Conservation (phyloP, 169 alveolate species). For the Plasmodium vinckei region DNA sequence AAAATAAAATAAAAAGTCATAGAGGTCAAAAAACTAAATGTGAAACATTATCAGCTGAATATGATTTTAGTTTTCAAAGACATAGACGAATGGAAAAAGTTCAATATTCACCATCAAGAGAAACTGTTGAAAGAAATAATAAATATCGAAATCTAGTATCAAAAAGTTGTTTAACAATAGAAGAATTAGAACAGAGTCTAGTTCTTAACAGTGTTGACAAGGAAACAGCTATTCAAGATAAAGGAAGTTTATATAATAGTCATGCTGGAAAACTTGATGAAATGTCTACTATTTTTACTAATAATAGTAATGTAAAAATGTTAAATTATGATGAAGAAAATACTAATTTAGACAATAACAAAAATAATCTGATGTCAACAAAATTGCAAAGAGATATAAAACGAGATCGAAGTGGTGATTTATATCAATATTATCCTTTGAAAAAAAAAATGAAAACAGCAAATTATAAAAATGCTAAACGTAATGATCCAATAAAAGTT, state of each 20-base stretch:
- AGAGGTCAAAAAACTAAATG: conserved; percentile 16
- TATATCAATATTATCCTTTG: background rate
- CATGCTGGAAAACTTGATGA: too few species aligned
- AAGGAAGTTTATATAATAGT: too few species aligned
- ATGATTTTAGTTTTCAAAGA: conserved; percentile 65
- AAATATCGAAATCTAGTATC: conserved; percentile 17
- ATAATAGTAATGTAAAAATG: too few species aligned
- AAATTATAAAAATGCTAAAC: background rate
- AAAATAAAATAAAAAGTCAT: conserved; percentile 12
- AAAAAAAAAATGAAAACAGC: conserved; percentile 17
- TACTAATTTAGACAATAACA: too few species aligned
- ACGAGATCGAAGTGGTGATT: conserved; percentile 6
- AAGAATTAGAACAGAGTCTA: conserved; percentile 35
- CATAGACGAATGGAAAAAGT: conserved; percentile 14
- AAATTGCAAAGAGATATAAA: too few species aligned
- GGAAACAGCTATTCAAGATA: background rate
- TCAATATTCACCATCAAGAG: conserved; percentile 46
- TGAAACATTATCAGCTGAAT: conserved; percentile 35
- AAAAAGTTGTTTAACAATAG: conserved; percentile 41
- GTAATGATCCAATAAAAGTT: background rate
- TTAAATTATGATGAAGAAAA: too few species aligned
- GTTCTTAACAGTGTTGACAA: conserved; percentile 10
- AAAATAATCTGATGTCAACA: too few species aligned
- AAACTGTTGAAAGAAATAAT: conserved; percentile 43
- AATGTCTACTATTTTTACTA: too few species aligned